Evolutionary conservation across 2,329 filamentous ascomycete genomes (phyloP), one percentile per base, ranked within the genome.

Genomic region (Tolypocladium sp.): DNA sequence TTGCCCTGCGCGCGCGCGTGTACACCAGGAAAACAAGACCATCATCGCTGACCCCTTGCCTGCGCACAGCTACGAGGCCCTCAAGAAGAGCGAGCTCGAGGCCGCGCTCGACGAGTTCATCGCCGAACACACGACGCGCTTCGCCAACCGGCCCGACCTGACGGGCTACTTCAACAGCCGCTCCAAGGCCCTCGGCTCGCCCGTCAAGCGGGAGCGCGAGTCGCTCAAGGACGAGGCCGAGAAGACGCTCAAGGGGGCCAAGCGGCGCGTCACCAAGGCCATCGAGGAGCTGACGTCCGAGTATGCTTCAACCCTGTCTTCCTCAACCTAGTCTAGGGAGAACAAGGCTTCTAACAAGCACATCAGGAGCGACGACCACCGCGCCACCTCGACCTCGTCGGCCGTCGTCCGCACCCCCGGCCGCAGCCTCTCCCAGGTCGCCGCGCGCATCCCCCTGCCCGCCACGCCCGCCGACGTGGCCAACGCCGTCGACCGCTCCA

Each of bases 21-120:
- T 52, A 54, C 55, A 46, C 42, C 20, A 27, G 5, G 15, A 17
- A 13, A 27, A 30, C 52, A 17, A 35, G 25, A 41, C 38, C 30
- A 20, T 20, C 30, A 20, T 20, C 42, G 35, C 46, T 53, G 52
- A 57, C 33, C 38, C 57, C 22, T 44, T n/a, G 2, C 15, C 12
- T n/a, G 52, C 38, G 52, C 58, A 22, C 69, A 92, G 89, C 69
- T 86, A 83, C 69, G 85, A 90, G 65, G 79, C 81, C 59, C 77
- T 88, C 63, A 89, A 88, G 73, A 96, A 96, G 76, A 79, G 81
- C 63, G 91, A 96, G 55, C 83, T 97, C 61, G 90, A 93, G 69
- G 73, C 81, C 60, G 83, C 83, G 52, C 83, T 96, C 63, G 89
- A 95, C 67, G 82, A 87, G 54, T 87, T 86, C 74, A 83, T 96